These are phyloP conservation scores for Diaporthe caulivora DNA, from an alignment of 2,329 filamentous ascomycete species.

Conservation along the genomic window DNA sequence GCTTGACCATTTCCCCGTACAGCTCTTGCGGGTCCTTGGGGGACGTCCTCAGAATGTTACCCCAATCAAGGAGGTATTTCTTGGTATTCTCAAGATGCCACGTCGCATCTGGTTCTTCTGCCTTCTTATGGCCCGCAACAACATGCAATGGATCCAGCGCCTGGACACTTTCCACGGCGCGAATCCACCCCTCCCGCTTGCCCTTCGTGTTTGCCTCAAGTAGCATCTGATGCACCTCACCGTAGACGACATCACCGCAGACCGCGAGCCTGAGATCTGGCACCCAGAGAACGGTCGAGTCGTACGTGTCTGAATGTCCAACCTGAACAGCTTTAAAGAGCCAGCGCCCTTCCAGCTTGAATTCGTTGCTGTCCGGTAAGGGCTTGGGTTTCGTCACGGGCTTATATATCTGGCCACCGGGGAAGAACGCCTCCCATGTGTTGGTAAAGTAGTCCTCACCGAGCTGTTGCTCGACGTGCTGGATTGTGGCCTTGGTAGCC, in stretches of 20 bases:
- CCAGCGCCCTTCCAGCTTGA: not conserved
- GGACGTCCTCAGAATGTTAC: not conserved
- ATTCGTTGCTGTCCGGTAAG: constrained; percentile 26
- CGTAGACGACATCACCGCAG: not conserved
- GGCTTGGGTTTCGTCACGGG: constrained; percentile 40
- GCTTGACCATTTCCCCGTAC: not conserved
- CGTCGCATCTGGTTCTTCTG: not conserved
- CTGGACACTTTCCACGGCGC: constrained; percentile 1
- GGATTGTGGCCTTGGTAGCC: constrained; percentile 43
- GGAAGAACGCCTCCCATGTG: constrained; percentile 45
- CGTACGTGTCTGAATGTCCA: constrained; percentile 10
- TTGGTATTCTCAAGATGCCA: constrained; percentile 6
- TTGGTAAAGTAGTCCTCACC: constrained; percentile 33
- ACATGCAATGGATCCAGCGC: constrained; percentile 6
- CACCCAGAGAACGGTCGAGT: constrained; percentile 6
- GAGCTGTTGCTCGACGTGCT: constrained; percentile 44
- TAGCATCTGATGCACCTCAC: constrained; percentile 18
- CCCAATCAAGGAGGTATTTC: not conserved
- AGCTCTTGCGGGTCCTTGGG: constrained; percentile 12
- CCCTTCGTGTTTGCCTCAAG: not conserved
- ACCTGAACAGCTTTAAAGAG: constrained; percentile 28
- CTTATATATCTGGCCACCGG: constrained; percentile 42
- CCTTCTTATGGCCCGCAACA: not conserved
- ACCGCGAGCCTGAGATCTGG: constrained; percentile 11
- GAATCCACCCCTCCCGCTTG: constrained; percentile 12